These are phyloP conservation scores for Colletotrichum tropicicola DNA, from an alignment of 2,329 filamentous ascomycete species.

Conservation along the genomic window DNA sequence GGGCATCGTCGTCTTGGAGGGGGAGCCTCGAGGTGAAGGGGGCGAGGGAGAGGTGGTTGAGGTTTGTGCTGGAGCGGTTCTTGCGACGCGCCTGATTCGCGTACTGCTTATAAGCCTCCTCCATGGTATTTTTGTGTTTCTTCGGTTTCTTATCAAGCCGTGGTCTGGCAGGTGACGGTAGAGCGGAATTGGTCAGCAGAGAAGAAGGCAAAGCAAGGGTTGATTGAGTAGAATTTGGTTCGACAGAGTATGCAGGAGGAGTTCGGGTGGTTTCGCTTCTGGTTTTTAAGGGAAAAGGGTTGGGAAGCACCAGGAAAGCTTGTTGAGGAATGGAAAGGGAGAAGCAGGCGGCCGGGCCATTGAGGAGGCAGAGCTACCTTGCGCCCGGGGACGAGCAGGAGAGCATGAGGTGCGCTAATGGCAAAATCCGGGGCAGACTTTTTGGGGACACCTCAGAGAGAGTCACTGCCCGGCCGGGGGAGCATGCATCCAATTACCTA, in stretches of 20 bases:
- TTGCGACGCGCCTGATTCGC: slow-evolving; percentile 65
- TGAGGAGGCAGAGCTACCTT: slow-evolving; percentile 5
- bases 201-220: slow-evolving; percentile 6
- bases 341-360: slow-evolving; percentile 1
- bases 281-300: slow-evolving; percentile 25
- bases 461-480: neutral
- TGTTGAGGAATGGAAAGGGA: slow-evolving; percentile 26
- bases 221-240: neutral
- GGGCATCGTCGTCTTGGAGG: slow-evolving; percentile 60
- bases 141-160: neutral
- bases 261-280: slow-evolving; percentile 28
- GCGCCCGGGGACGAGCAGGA: slow-evolving; percentile 13
- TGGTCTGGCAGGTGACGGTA: neutral
- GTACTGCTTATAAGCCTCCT: slow-evolving; percentile 69
- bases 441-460: neutral
- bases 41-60: slow-evolving; percentile 70
- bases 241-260: slow-evolving; percentile 2
- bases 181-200: neutral
- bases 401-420: slow-evolving; percentile 24
- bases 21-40: slow-evolving; percentile 71
- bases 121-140: slow-evolving; percentile 52
- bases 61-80: slow-evolving; percentile 65
- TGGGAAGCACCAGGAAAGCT: slow-evolving; percentile 24
- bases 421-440: slow-evolving; percentile 29
- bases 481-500: too few relatives aligned